These are phyloP conservation scores for Alternaria arborescens DNA, from an alignment of 2,329 filamentous ascomycete species.

Conservation along the genomic window DNA sequence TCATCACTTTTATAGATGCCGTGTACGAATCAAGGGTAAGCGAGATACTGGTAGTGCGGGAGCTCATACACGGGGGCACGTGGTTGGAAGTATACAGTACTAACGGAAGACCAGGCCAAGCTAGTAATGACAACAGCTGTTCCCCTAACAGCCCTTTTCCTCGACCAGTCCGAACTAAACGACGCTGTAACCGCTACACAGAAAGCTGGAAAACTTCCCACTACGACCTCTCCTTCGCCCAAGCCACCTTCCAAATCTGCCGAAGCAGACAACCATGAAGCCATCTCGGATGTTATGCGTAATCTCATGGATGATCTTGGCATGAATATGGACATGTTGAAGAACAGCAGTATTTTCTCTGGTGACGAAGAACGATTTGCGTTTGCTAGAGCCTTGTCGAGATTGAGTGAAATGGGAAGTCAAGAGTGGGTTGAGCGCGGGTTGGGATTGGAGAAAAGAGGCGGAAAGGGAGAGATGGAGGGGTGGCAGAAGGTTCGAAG, in stretches of 20 bases:
- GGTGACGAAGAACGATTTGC: constrained; percentile 97
- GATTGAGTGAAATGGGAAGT: constrained; percentile 91
- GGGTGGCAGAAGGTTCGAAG: constrained; percentile 72
- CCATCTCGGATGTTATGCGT: constrained; percentile 75
- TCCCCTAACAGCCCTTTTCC: constrained; percentile 84
- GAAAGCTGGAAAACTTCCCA: constrained; percentile 51
- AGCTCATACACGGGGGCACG: neutral
- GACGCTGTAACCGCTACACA: constrained; percentile 56
- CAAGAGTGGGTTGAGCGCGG: constrained; percentile 92
- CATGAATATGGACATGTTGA: constrained; percentile 83
- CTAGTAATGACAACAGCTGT: constrained; percentile 90
- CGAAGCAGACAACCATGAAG: constrained; percentile 55
- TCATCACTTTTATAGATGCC: constrained; percentile 98
- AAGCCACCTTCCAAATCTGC: constrained; percentile 27
- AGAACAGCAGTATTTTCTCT: constrained; percentile 85
- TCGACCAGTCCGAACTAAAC: constrained; percentile 66
- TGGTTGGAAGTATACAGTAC: neutral
- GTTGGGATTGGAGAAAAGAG: constrained; percentile 67
- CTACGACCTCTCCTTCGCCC: constrained; percentile 32
- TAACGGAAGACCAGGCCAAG: constrained; percentile 73
- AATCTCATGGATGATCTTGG: constrained; percentile 88
- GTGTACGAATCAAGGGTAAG: constrained; percentile 79
- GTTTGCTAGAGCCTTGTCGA: constrained; percentile 85
- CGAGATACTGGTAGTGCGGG: constrained; percentile 3
- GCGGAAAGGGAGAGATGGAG: constrained; percentile 71